Percentiles rank a stretch among this genome's conserved stretches.
Conservation (phyloP, 2,329 filamentous ascomycete genomes). For the Zalaria sp. region DNA sequence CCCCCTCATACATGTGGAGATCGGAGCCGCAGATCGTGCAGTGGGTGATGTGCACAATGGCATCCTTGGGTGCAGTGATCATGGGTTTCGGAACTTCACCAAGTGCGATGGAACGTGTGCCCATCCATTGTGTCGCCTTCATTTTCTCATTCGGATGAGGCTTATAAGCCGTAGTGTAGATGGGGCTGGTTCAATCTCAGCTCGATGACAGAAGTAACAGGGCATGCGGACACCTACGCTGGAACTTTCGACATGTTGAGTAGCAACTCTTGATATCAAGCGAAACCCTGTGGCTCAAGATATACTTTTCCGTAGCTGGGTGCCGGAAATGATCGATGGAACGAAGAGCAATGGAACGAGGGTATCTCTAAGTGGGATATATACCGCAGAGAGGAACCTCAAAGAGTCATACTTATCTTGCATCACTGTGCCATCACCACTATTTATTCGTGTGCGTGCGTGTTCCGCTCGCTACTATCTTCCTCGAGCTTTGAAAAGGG, state of each 20-base stretch:
- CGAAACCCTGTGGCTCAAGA: neutral
- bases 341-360: no score
- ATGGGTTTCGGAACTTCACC: constrained; percentile 10
- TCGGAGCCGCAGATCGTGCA: constrained; percentile 20
- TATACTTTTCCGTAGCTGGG: no score
- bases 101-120: constrained; percentile 5
- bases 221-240: constrained; percentile 1
- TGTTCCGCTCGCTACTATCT: no score
- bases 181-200: constrained; percentile 5
- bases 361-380: no score
- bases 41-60: constrained; percentile 20
- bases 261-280: neutral
- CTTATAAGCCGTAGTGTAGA: constrained; percentile 12
- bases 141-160: constrained; percentile 16
- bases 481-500: no score
- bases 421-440: no score
- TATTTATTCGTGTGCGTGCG: no score
- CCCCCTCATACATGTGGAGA: constrained; percentile 19
- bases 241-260: neutral
- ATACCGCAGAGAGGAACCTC: no score
- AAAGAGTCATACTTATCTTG: no score
- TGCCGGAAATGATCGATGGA: no score
- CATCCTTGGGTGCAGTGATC: constrained; percentile 18
- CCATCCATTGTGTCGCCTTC: constrained; percentile 13
- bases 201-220: neutral